phyloP scores from a whole-genome alignment of 257 asterid genomes.

The Cinchona pubescens region DNA sequence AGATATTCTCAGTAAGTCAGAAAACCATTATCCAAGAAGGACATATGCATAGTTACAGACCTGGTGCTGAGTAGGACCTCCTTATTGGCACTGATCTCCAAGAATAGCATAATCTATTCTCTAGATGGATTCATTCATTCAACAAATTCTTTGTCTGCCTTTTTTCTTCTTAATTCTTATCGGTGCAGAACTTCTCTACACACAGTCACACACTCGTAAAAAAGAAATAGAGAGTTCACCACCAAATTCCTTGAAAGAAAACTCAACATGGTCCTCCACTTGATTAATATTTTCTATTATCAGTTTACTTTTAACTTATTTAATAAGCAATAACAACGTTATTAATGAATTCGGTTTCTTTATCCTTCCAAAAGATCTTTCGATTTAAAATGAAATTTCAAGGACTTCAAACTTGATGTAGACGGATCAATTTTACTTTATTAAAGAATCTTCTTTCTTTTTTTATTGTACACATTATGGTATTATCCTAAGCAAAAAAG shows the following conservation, averaged over 20 bases:
- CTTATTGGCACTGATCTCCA: background rate
- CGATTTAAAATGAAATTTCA: background rate
- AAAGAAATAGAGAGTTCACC: background rate
- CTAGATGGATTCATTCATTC: background rate
- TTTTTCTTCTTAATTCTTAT: background rate
- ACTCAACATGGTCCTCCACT: background rate
- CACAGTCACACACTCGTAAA: background rate
- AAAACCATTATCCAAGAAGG: slow-evolving; percentile 17
- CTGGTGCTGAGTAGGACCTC: slow-evolving; percentile 25
- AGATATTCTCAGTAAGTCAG: background rate
- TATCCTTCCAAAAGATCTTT: background rate
- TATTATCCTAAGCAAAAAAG: background rate
- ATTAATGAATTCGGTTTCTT: background rate
- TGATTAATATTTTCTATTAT: background rate
- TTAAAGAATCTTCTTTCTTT: background rate
- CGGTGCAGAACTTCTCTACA: background rate
- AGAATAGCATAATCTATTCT: slow-evolving; percentile 1
- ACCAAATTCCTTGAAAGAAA: background rate
- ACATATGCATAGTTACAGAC: slow-evolving; percentile 23
- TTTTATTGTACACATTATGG: background rate
- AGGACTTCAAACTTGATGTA: background rate
- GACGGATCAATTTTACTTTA: background rate
- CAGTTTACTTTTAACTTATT: too few species aligned
- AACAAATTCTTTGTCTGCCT: slow-evolving; percentile 24
- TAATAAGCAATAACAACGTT: background rate